Percentiles rank a stretch among this genome's conserved stretches.
Evolutionary conservation across 179 eudicot species (phyloP).

Genomic region (Heliamphora pulchella): DNA sequence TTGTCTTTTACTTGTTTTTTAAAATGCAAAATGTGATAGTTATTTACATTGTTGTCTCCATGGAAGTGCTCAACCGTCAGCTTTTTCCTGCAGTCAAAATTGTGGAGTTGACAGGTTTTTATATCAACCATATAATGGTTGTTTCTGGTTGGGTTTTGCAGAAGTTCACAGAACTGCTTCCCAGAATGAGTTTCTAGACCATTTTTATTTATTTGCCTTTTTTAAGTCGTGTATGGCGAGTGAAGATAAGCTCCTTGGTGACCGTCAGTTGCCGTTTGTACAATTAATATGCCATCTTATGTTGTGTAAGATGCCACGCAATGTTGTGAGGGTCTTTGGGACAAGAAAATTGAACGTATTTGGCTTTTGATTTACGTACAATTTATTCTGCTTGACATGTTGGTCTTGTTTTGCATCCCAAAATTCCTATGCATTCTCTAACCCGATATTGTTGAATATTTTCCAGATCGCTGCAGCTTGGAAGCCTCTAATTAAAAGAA

Average conservation of each 20-base stretch:
- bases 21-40: too few species aligned
- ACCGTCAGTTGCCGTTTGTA: not conserved
- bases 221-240: not conserved
- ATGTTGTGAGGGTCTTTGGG: not conserved
- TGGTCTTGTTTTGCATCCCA: not conserved
- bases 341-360: not conserved
- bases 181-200: not conserved
- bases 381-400: not conserved
- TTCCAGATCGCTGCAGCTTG: slow-evolving; percentile 87
- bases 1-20: too few species aligned
- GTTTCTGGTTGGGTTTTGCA: not conserved
- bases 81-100: too few species aligned
- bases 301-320: not conserved
- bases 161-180: not conserved
- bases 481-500: slow-evolving; percentile 73
- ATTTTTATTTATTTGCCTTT: not conserved
- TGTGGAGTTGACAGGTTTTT: too few species aligned
- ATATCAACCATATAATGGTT: not conserved
- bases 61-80: too few species aligned
- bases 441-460: not conserved
- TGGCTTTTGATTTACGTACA: not conserved
- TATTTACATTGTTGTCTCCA: too few species aligned
- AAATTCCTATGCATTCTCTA: not conserved
- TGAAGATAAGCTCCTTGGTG: not conserved
- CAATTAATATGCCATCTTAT: not conserved